These are phyloP conservation scores for Populus hybrid DNA, from an alignment of 441 rosid genomes.

Conservation along the genomic window DNA sequence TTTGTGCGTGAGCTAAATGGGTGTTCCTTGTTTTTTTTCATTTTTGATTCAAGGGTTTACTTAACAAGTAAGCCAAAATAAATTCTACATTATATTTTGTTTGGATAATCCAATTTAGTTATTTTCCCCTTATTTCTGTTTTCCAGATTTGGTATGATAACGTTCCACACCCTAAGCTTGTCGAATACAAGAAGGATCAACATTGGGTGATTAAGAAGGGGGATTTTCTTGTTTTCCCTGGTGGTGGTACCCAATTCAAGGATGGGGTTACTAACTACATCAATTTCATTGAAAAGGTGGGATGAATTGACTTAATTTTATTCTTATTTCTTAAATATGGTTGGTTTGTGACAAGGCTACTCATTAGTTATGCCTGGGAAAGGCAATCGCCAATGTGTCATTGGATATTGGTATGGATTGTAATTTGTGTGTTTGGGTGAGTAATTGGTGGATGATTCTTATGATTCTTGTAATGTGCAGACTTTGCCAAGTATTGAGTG, in stretches of 20 bases:
- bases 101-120: background rate
- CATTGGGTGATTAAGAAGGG: conserved; percentile 74
- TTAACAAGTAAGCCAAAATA: background rate
- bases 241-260: conserved; percentile 94
- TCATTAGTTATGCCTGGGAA: background rate
- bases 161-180: conserved; percentile 89
- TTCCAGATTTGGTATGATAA: conserved; percentile 74
- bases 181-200: conserved; percentile 91
- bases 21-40: background rate
- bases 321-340: background rate
- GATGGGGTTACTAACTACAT: conserved; percentile 66
- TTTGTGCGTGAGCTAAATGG: background rate
- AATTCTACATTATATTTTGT: background rate
- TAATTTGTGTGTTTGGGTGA: background rate
- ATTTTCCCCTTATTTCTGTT: conserved; percentile 7
- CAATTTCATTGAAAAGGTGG: conserved; percentile 59
- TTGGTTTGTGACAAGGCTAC: background rate
- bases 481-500: conserved; percentile 61
- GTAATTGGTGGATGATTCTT: background rate
- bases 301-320: background rate
- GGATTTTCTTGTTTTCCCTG: conserved; percentile 72
- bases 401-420: background rate
- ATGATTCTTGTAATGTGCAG: conserved; percentile 27
- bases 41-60: background rate
- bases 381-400: background rate